phyloP scores from a whole-genome alignment of 1,284 basidiomycete species.

The Exobasidium rhododendri region DNA sequence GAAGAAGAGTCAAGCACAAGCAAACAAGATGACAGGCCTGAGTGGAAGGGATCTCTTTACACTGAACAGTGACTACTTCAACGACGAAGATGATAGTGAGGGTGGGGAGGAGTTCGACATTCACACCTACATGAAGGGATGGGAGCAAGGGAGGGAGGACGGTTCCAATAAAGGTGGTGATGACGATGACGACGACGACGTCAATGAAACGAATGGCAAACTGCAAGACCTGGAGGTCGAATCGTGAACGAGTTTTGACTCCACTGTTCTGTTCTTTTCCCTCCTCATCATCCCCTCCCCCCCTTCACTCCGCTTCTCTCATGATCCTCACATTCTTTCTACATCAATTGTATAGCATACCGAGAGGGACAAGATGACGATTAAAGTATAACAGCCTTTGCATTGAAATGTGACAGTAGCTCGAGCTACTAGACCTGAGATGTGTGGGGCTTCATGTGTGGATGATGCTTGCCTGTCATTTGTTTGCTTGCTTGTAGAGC shows the following conservation, averaged over 20 bases:
- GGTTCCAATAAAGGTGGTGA: background rate
- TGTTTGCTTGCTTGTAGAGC: slow-evolving; percentile 19
- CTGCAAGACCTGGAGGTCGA: background rate
- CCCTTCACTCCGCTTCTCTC: background rate
- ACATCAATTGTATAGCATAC: slow-evolving; percentile 1
- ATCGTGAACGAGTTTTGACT: no score
- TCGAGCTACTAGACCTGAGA: no score
- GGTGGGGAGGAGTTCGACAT: slow-evolving; percentile 58
- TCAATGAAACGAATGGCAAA: background rate
- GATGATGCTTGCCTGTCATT: slow-evolving; percentile 8
- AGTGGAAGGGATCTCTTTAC: slow-evolving; percentile 87
- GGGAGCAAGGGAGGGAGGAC: slow-evolving; percentile 10
- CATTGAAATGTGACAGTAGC: no score
- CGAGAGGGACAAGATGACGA: background rate
- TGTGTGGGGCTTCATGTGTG: slow-evolving; percentile 4
- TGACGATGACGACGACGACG: slow-evolving; percentile 4
- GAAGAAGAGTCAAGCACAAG: slow-evolving; percentile 71
- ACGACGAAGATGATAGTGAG: slow-evolving; percentile 65
- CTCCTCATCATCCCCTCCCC: background rate
- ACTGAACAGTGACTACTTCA: slow-evolving; percentile 94
- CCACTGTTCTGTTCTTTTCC: no score
- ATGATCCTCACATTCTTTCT: no score
- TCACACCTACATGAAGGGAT: slow-evolving; percentile 6
- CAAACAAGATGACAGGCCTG: slow-evolving; percentile 89
- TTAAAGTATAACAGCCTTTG: no score